Percentiles rank a stretch among this genome's conserved stretches.
Evolutionary conservation across 805 yeast species (phyloP).

Genomic region (Candida boleticola): DNA sequence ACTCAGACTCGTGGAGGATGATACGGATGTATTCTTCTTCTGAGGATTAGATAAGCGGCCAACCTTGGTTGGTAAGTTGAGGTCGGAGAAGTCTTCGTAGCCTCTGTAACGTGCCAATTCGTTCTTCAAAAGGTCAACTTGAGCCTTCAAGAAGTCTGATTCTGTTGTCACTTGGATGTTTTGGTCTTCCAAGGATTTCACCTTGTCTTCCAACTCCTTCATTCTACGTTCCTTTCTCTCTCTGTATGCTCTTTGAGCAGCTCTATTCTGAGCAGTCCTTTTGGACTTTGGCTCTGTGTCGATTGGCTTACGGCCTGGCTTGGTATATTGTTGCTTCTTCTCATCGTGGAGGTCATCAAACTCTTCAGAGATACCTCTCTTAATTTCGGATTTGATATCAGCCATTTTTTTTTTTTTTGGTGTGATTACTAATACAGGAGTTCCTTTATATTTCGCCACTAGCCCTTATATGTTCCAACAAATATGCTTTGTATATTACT

Average conservation of each 20-base stretch:
- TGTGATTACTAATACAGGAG: not conserved
- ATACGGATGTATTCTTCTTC: constrained; percentile 6
- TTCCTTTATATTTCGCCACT: too few relatives aligned
- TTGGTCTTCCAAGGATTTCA: constrained; percentile 66
- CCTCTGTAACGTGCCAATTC: constrained; percentile 67
- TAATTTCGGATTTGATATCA: constrained; percentile 30
- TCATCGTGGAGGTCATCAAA: constrained; percentile 26
- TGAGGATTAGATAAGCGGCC: constrained; percentile 24
- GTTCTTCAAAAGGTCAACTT: constrained; percentile 67
- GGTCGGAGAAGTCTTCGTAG: constrained; percentile 24
- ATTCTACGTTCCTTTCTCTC: constrained; percentile 89
- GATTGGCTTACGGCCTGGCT: constrained; percentile 82
- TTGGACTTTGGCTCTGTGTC: constrained; percentile 80
- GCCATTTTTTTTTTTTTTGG: constrained; percentile 16
- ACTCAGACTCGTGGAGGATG: constrained; percentile 5
- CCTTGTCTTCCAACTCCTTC: constrained; percentile 81
- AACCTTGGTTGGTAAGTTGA: constrained; percentile 29
- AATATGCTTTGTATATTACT: too few relatives aligned
- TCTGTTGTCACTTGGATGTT: constrained; percentile 68
- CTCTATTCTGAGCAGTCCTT: constrained; percentile 94
- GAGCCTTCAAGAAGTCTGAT: constrained; percentile 68
- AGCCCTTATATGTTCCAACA: too few relatives aligned
- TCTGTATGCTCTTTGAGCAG: constrained; percentile 97
- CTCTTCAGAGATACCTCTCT: constrained; percentile 28
- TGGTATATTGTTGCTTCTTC: constrained; percentile 37